Base-by-base conservation (phyloP, 495 filamentous ascomycete species). In the Hypoxylon perforatum region DNA sequence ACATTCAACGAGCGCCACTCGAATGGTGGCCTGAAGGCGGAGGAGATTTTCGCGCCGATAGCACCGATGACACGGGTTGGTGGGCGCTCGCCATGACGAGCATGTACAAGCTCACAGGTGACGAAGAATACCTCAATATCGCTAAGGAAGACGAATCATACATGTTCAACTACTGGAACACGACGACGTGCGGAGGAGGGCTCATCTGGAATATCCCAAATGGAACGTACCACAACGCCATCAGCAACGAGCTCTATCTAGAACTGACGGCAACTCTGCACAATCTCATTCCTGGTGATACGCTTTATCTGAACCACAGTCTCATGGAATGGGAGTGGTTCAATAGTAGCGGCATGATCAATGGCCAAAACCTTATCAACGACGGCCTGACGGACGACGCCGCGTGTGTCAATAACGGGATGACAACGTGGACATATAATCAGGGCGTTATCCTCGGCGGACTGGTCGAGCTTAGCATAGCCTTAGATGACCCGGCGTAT, bases 361-460 rank as follows among this genome's bases (percentile, higher is more conserved):
- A 88, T 57, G 19, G 71, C n/a, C 65, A 86, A 3, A 74, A 78
- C 47, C 81, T 84, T 14, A 81, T 92, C 73, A 90, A 91, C 68
- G 90, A 93, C 69, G 89, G 89, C 14, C 77, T 93, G 11, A 79
- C 82, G 15, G 66, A 71, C 0, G 71, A 73, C 15, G 56, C 41
- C 10, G 77, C 79, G 9, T 92, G 89, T 73, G 71, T 78, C 46
- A 90, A 88, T 69, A 91, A 92, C 66, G 80, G 80, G 0, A 77
- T 76, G 17, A 81, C 84, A 3, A 80, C 84, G 33, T 92, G 84
- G 84, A 84, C 87, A 0, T 93, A 93, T 76, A 92, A 92, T 71
- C 90, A 93, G 70, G 90, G 90, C 18, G 88, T 91, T 22, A 80
- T 92, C 21, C 81, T 92, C 12, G 89, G 89, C 6, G 91, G 81